phyloP scores from a whole-genome alignment of 2,329 filamentous ascomycete species.

The Clarireedia paspali region DNA sequence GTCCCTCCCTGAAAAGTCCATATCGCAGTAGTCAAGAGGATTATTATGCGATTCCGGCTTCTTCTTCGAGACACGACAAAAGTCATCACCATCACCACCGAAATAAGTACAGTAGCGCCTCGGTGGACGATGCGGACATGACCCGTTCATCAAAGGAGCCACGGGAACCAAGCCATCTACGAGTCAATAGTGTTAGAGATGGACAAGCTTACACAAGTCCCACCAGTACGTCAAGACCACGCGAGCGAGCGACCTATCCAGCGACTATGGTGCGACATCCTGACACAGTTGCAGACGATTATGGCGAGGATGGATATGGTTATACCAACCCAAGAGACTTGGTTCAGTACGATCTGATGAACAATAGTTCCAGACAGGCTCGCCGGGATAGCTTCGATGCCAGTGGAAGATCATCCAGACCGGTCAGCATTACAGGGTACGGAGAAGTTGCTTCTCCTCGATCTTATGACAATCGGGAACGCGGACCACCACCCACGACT shows the following conservation, averaged over 20 bases:
- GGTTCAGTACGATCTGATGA: conserved; percentile 52
- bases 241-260: conserved; percentile 16
- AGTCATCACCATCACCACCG: conserved; percentile 16
- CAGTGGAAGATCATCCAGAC: conserved; percentile 30
- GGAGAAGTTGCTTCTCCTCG: conserved; percentile 21
- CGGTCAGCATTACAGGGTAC: conserved; percentile 25
- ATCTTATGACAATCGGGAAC: conserved; percentile 34
- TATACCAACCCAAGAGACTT: conserved; percentile 58
- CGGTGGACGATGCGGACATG: conserved; percentile 43
- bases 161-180: conserved; percentile 16
- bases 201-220: conserved; percentile 16
- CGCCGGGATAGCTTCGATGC: conserved; percentile 48
- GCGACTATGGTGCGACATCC: conserved; percentile 32
- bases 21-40: conserved; percentile 46
- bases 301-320: conserved; percentile 52
- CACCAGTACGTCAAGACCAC: conserved; percentile 11
- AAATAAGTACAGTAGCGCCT: conserved; percentile 37
- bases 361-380: conserved; percentile 34
- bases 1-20: conserved; percentile 42
- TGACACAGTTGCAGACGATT: conserved; percentile 39
- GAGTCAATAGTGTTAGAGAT: conserved; percentile 18
- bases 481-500: conserved; percentile 57
- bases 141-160: conserved; percentile 16
- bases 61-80: conserved; percentile 44
- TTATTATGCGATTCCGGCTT: conserved; percentile 51